These are phyloP conservation scores for Penicillium hordei DNA, from an alignment of 2,329 filamentous ascomycete genomes.

Conservation along the genomic window DNA sequence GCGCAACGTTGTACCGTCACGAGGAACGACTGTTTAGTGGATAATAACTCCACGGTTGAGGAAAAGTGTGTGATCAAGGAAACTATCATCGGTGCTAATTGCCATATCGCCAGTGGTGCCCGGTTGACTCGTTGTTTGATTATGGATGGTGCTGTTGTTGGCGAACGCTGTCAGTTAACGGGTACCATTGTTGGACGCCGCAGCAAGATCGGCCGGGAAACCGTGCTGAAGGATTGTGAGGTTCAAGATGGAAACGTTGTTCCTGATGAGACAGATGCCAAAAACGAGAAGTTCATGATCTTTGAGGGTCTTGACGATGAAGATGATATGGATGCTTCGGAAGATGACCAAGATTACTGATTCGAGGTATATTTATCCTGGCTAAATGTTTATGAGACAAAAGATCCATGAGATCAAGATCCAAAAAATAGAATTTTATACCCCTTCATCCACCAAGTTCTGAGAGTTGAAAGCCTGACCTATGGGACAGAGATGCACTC, in stretches of 20 bases:
- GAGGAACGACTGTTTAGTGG: slow-evolving; percentile 76
- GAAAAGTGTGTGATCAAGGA: slow-evolving; percentile 93
- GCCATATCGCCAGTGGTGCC: slow-evolving; percentile 81
- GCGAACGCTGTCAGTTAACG: slow-evolving; percentile 78
- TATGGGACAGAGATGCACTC: neutral
- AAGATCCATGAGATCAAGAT: slow-evolving; percentile 5
- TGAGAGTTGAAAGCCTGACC: neutral
- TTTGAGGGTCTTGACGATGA: slow-evolving; percentile 46
- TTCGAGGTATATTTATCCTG: slow-evolving; percentile 1
- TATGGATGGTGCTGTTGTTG: slow-evolving; percentile 88
- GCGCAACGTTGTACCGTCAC: slow-evolving; percentile 80
- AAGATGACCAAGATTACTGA: slow-evolving; percentile 25
- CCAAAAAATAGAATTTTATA: slow-evolving; percentile 8
- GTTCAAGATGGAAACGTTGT: slow-evolving; percentile 83
- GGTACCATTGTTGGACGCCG: slow-evolving; percentile 82
- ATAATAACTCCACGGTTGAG: slow-evolving; percentile 83
- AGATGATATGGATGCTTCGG: slow-evolving; percentile 36
- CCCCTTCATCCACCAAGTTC: slow-evolving; percentile 10
- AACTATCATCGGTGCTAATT: slow-evolving; percentile 81
- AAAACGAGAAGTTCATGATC: slow-evolving; percentile 63
- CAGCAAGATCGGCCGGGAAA: slow-evolving; percentile 78
- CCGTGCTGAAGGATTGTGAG: slow-evolving; percentile 82
- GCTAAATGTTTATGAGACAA: slow-evolving; percentile 9
- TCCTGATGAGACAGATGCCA: slow-evolving; percentile 70
- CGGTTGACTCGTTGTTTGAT: slow-evolving; percentile 83